Conservation (phyloP, 208 protist species). For the Balamuthia mandrillaris region DNA sequence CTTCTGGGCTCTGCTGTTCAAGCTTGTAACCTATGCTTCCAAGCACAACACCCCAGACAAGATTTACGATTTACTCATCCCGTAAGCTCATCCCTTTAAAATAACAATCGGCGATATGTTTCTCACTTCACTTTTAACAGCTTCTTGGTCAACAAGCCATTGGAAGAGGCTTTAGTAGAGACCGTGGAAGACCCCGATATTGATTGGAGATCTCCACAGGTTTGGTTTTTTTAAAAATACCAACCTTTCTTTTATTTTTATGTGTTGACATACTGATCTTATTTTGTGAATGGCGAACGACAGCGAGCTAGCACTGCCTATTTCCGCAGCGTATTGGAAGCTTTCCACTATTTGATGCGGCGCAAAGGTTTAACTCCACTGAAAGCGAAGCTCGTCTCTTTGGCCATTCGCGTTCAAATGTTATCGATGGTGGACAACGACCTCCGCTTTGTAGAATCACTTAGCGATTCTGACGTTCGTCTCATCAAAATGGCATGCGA, state of each 20-base stretch:
- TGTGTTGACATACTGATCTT: too few relatives aligned
- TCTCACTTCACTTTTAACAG: background rate
- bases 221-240: background rate
- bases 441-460: conserved; percentile 28
- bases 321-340: conserved; percentile 35
- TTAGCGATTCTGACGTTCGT: conserved; percentile 36
- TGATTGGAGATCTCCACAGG: conserved; percentile 34
- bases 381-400: conserved; percentile 30
- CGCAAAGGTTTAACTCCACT: conserved; percentile 14
- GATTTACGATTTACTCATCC: conserved; percentile 37
- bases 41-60: conserved; percentile 42
- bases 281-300: too few relatives aligned
- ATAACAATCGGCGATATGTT: background rate
- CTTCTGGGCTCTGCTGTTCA: conserved; percentile 42
- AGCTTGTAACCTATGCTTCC: conserved; percentile 10
- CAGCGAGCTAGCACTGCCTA: conserved; percentile 27
- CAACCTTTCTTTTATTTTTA: too few relatives aligned
- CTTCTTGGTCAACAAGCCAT: conserved; percentile 26
- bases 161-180: conserved; percentile 26
- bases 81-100: background rate
- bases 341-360: conserved; percentile 25
- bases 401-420: conserved; percentile 24
- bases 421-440: conserved; percentile 30
- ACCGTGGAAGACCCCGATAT: conserved; percentile 27
- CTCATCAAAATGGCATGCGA: conserved; percentile 45